These are phyloP conservation scores for Pascua guehoae DNA, from an alignment of 1,284 basidiomycete genomes.

Conservation along the genomic window DNA sequence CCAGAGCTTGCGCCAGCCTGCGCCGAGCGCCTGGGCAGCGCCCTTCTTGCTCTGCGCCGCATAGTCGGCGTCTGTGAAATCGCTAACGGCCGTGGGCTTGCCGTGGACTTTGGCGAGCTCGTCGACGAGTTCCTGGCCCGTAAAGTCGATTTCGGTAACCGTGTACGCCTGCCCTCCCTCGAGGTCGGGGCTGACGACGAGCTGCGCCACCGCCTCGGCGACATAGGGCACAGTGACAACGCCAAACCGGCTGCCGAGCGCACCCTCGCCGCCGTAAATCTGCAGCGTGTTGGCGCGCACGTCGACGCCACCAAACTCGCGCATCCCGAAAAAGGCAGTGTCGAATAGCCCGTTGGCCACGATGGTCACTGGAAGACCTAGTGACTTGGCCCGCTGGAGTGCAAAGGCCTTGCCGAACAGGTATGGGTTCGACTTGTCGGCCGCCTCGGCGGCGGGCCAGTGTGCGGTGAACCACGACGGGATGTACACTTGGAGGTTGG, in stretches of 20 bases:
- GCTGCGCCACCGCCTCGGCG: constrained; percentile 7
- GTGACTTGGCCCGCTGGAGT: too few relatives aligned
- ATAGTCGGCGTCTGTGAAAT: constrained; percentile 2
- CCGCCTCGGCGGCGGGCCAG: too few relatives aligned
- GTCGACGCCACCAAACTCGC: too few relatives aligned
- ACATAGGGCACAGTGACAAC: constrained; percentile 3
- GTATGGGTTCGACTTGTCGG: too few relatives aligned
- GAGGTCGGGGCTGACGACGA: not conserved
- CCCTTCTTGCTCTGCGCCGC: not conserved
- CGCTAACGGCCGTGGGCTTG: not conserved
- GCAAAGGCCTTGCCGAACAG: too few relatives aligned
- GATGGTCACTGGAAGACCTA: too few relatives aligned
- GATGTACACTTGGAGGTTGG: too few relatives aligned
- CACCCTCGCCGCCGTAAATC: not conserved
- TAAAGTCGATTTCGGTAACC: constrained; percentile 7
- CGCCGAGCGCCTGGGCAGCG: constrained; percentile 2
- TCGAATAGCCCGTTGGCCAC: too few relatives aligned
- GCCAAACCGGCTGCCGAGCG: not conserved
- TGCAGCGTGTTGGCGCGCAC: too few relatives aligned
- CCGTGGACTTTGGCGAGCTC: constrained; percentile 6
- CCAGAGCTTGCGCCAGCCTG: constrained; percentile 13
- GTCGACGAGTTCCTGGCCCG: constrained; percentile 5
- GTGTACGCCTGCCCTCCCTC: constrained; percentile 6
- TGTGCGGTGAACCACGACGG: too few relatives aligned
- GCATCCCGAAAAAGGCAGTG: too few relatives aligned